Base-by-base conservation (phyloP, 2,329 filamentous ascomycete genomes). In the Uncinocarpus reesii region DNA sequence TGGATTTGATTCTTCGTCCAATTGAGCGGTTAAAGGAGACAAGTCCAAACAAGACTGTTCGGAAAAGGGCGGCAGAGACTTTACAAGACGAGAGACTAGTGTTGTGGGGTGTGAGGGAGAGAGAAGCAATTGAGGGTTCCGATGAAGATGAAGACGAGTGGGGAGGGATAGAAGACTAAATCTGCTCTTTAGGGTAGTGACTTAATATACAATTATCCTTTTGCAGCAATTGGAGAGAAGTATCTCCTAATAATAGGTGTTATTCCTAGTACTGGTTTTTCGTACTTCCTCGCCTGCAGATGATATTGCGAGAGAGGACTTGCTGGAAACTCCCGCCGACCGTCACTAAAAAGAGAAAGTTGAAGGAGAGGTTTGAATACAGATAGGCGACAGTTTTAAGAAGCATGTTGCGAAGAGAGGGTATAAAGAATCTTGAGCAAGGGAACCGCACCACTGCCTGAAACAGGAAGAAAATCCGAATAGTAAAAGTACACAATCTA, bases 11-110 rank as follows among this genome's bases (percentile, higher is more conserved):
- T 23, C 52, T 75, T 56, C 60, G 63, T 42, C 71, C 71, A 4
- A 57, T 75, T 58, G 65, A 64, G 62, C 67, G 59, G 52, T 53
- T 72, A 52, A 68, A 65, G 16, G 65, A 63, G 40, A 67, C 68
- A 34, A 78, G 83, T 46, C 76, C 77, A 35, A 81, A 81, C 48
- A 92, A 88, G 68, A 76, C 79, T 20, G 80, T 93, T 45, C 78
- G 86, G 59, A 72, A 71, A 53, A 78, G 84, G 59, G 83, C 82
- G 1, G 74, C 72, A 52, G 86, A 90, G 57, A 77, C 79, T 20
- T 66, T 93, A 51, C 74, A 72, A 1, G 90, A 96, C 63, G 81
- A 83, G 57, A 75, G 87, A 55, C 66, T 95, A 62, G 76, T 78
- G 42, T 78, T 78, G 63, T 86, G 80, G 66, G 65, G 63, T 24